Evolutionary conservation across 176 grass and related monocot species (phyloP), one percentile per base, ranked within the genome.

Genomic region (Ananas comosus): DNA sequence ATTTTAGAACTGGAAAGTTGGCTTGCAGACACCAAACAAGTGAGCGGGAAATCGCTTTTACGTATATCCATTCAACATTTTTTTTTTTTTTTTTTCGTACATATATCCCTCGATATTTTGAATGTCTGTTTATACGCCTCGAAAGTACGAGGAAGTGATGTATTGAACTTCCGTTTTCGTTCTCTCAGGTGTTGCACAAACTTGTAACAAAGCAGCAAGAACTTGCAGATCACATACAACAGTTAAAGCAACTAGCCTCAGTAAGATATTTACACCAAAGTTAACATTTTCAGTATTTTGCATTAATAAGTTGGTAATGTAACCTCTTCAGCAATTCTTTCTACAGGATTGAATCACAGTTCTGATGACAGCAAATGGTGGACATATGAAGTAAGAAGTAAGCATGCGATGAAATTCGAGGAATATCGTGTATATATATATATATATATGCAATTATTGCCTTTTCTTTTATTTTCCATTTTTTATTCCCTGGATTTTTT

Each of bases 151-250:
- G 33, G 33, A 42, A 42, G 33, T 42, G 33, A 42, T 42, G 33
- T 42, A 73, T 51, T 28, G 63, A 47, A 21, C 14, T 67, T 29
- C 4, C 42, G 52, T 83, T 51, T 76, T 76, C 70, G 22, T 69
- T 49, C 8, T 2, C 53, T 63, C 79, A 96, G 92, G 83, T 76
- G 64, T 73, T 91, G 65, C 75, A 87, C 49, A 71, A 56, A 70
- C 76, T 96, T 78, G 28, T 84, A 70, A 48, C 18, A 9, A 91
- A 96, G 70, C 92, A 89, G 11, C 78, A 82, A 74, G 81, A 96
- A 66, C 72, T 96, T 70, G 74, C 73, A 4, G 76, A 13, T 54
- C 66, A 86, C 76, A 80, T 96, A 29, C 72, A 85, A 63, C 72
- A 91, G 53, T 61, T 91, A 61, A 87, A 87, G 67, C 50, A 80